Conservation (phyloP, 352 stramenopile genomes). For the Phytophthora hybrid region DNA sequence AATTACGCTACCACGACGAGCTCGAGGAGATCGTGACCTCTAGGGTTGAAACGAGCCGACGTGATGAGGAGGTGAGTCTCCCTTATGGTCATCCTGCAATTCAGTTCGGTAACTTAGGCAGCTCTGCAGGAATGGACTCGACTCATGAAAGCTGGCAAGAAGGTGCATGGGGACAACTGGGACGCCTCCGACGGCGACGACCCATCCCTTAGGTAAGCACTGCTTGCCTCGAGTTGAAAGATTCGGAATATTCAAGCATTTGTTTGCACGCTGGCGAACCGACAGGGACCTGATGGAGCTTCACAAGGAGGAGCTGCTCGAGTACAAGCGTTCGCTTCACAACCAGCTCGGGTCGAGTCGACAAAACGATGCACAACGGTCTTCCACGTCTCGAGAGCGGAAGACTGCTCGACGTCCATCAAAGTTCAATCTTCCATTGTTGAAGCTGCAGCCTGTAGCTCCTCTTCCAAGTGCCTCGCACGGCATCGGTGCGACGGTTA, state of each 20-base stretch:
- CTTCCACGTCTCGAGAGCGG: constrained; percentile 16
- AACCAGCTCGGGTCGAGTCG: constrained; percentile 24
- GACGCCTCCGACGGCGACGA: constrained; percentile 44
- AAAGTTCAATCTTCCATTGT: constrained; percentile 33
- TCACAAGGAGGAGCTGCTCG: constrained; percentile 78
- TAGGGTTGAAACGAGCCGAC: constrained; percentile 54
- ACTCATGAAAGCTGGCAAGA: constrained; percentile 72
- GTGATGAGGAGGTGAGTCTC: constrained; percentile 51
- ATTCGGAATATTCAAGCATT: neutral
- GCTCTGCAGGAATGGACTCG: constrained; percentile 62
- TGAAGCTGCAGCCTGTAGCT: constrained; percentile 32
- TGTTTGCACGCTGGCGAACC: neutral
- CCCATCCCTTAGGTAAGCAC: constrained; percentile 50
- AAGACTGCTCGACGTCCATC: constrained; percentile 21
- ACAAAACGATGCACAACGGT: neutral
- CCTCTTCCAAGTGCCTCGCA: constrained; percentile 22
- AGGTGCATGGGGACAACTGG: constrained; percentile 74
- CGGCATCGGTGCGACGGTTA: constrained; percentile 5
- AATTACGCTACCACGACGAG: constrained; percentile 68
- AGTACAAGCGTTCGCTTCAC: constrained; percentile 52
- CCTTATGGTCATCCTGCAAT: neutral
- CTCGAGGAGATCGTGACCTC: constrained; percentile 74
- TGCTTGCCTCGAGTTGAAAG: neutral
- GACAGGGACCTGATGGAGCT: constrained; percentile 71
- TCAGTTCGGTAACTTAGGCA: constrained; percentile 6